Conservation (phyloP, 2,329 filamentous ascomycete species). For the Trichophyton schoenleinii region DNA sequence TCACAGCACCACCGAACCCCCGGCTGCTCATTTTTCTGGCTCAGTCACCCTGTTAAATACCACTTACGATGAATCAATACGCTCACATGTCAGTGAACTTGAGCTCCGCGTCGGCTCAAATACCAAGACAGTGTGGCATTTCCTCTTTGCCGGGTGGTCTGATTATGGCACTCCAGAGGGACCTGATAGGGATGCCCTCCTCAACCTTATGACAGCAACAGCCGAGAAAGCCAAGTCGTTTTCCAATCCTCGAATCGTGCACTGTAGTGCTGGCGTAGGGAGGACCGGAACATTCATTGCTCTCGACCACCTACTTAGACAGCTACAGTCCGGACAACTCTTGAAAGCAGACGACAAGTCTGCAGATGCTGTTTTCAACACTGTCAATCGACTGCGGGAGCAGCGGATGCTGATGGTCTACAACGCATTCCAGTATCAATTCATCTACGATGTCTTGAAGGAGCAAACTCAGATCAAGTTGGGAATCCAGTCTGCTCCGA, state of each 20-base stretch:
- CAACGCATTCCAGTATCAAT: slow-evolving; percentile 67
- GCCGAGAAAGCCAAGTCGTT: slow-evolving; percentile 34
- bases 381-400: slow-evolving; percentile 67
- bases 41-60: slow-evolving; percentile 47
- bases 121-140: slow-evolving; percentile 63
- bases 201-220: slow-evolving; percentile 39
- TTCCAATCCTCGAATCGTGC: slow-evolving; percentile 64
- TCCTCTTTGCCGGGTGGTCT: slow-evolving; percentile 78
- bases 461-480: slow-evolving; percentile 37
- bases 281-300: slow-evolving; percentile 92
- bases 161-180: slow-evolving; percentile 70
- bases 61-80: slow-evolving; percentile 43
- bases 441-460: slow-evolving; percentile 76
- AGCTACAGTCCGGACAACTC: slow-evolving; percentile 64
- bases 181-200: slow-evolving; percentile 38
- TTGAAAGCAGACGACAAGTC: slow-evolving; percentile 36
- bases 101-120: slow-evolving; percentile 37
- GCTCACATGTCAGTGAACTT: slow-evolving; percentile 63
- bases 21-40: slow-evolving; percentile 33
- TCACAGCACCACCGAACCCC: slow-evolving; percentile 33
- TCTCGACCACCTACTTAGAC: slow-evolving; percentile 77
- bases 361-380: slow-evolving; percentile 60
- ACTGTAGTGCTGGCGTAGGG: slow-evolving; percentile 86
- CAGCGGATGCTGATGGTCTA: slow-evolving; percentile 96
- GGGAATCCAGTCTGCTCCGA: slow-evolving; percentile 17